Evolutionary conservation across 345 rosid genomes (phyloP), one percentile per base, ranked within the genome.

Genomic region (Hibiscus tridactylites): DNA sequence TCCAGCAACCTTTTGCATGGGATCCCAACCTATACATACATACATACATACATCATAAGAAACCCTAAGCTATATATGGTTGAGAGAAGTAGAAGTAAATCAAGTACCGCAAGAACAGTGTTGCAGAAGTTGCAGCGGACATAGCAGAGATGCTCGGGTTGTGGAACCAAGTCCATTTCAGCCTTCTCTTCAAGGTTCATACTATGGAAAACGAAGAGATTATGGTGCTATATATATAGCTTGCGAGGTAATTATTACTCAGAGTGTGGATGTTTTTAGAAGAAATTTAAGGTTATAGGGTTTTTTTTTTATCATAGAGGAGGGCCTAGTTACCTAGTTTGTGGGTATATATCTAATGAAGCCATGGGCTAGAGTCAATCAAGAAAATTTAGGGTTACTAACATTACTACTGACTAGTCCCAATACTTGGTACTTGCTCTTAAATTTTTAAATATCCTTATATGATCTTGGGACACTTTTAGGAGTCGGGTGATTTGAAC

Each of bases 71-170:
- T 9, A 44, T 39, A 39, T 21, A 21, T 39, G 44, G 44, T 39
- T 7, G 44, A 39, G 1, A 8, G 44, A 7, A 8, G 44, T 39
- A 39, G 42, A 39, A 39, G 9, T 7, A 7, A 39, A 39, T 8
- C 2, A 39, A 7, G 47, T 71, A 94, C 99, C 74, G 99, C 99
- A 50, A 95, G 99, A 85, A 95, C 90, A 77, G 98, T 95, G 91
- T 79, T 86, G 88, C 98, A 95, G 82, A 89, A 92, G 86, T 88
- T 95, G 85, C 99, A 95, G n/a, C 98, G 96, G 70, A 92, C 92
- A 77, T 95, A 95, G 79, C 93, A 95, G 65, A 44, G 47, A 44
- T 44, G 47, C 47, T 44, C 47, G 3, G 47, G 47, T 44, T 44
- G 47, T 44, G 47, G 47, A 44, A 44, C 47, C 47, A 3, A 44